Conservation (phyloP, 352 stramenopile genomes). For the Pythium folliculosum region DNA sequence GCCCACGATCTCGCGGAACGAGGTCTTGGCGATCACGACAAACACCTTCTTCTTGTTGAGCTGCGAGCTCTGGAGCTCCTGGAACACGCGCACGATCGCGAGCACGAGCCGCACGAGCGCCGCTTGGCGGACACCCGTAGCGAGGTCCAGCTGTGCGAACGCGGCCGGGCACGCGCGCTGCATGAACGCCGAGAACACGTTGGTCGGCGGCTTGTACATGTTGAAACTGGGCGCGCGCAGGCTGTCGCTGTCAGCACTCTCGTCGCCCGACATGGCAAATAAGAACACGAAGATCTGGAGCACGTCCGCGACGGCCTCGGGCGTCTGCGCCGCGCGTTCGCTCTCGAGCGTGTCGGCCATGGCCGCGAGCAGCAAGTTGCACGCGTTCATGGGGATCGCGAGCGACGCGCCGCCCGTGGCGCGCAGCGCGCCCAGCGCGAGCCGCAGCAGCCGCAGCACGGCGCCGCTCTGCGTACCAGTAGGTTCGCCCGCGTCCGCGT, state of each 20-base stretch:
- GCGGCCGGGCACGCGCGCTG: constrained; percentile 46
- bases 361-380: constrained; percentile 70
- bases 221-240: constrained; percentile 50
- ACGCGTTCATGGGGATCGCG: constrained; percentile 60
- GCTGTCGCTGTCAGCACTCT: background rate
- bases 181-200: constrained; percentile 76
- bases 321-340: constrained; percentile 4
- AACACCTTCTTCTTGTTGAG: constrained; percentile 91
- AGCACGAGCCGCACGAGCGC: constrained; percentile 48
- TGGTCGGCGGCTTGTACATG: constrained; percentile 79
- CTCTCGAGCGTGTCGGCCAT: constrained; percentile 63
- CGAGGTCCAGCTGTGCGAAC: constrained; percentile 12
- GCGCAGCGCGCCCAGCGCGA: constrained; percentile 42
- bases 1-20: constrained; percentile 53
- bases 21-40: constrained; percentile 78
- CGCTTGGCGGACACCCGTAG: constrained; percentile 3
- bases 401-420: constrained; percentile 34
- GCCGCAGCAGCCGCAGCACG: constrained; percentile 56
- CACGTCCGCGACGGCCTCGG: constrained; percentile 46
- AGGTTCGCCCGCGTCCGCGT: background rate
- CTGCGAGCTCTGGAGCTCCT: constrained; percentile 80
- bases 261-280: constrained; percentile 47
- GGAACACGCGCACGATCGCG: constrained; percentile 65
- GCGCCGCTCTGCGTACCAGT: constrained; percentile 35
- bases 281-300: constrained; percentile 65